Evolutionary conservation across 768 basidiomycete genomes (phyloP).

Genomic region (Rhizopogon vulgaris): DNA sequence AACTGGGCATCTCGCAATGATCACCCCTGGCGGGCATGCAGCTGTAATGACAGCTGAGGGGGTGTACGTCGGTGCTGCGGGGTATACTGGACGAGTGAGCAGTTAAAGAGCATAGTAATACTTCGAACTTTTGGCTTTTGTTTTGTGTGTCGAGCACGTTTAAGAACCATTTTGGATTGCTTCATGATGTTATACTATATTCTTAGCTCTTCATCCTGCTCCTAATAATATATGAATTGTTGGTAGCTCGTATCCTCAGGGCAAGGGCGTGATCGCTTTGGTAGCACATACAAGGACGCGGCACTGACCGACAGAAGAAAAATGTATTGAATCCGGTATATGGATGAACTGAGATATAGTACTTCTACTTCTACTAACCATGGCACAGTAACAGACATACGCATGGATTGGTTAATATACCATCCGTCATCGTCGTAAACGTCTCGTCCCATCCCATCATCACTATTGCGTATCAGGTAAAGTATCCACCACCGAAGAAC

Average conservation of each 20-base stretch:
- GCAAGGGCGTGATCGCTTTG: background rate
- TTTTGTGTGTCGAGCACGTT: background rate
- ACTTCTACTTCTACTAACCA: conserved; percentile 2
- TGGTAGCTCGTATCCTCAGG: background rate
- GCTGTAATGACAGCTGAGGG: conserved; percentile 27
- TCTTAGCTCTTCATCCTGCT: background rate
- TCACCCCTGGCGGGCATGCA: conserved; percentile 25
- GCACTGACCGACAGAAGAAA: background rate
- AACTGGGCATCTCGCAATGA: conserved; percentile 24
- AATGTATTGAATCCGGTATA: background rate
- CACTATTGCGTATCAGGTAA: background rate
- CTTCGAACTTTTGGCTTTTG: background rate
- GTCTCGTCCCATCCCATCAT: background rate
- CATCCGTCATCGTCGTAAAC: background rate
- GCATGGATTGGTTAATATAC: background rate
- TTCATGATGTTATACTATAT: background rate
- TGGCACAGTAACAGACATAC: background rate
- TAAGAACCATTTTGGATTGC: background rate
- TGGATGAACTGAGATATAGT: background rate
- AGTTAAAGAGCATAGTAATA: background rate
- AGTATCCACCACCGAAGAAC: background rate
- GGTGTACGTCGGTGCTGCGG: conserved; percentile 23
- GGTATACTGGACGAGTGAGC: background rate
- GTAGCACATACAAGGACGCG: background rate
- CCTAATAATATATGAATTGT: background rate